phyloP scores from a whole-genome alignment of 2,329 filamentous ascomycete species.

The Aplosporella prunicola region DNA sequence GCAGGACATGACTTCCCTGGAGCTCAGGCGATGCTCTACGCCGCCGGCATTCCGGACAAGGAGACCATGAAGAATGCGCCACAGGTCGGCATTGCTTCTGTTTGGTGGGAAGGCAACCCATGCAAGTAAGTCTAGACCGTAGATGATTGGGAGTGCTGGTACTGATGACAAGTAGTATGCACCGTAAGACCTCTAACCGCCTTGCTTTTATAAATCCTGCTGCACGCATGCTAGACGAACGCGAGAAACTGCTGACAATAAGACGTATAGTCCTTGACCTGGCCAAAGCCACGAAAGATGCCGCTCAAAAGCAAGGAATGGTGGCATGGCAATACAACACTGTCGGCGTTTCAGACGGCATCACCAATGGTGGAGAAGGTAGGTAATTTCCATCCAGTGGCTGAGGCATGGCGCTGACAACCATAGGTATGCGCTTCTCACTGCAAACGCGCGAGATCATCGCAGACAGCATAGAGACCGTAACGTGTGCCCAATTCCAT shows the following conservation, averaged over 20 bases:
- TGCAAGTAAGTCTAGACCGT: slow-evolving; percentile 61
- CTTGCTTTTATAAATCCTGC: too few relatives aligned
- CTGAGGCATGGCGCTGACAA: slow-evolving; percentile 11
- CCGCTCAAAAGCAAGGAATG: slow-evolving; percentile 74
- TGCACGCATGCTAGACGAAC: too few relatives aligned
- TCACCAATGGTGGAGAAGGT: slow-evolving; percentile 93
- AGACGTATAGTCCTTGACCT: slow-evolving; percentile 62
- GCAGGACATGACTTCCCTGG: slow-evolving; percentile 83
- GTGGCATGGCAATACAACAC: slow-evolving; percentile 93
- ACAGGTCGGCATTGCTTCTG: slow-evolving; percentile 81
- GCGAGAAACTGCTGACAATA: neutral
- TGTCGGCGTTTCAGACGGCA: slow-evolving; percentile 79
- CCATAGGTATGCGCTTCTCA: slow-evolving; percentile 79
- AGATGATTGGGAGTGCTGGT: neutral
- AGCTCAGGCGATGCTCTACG: slow-evolving; percentile 90
- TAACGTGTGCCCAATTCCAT: slow-evolving; percentile 84
- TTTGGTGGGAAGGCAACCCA: slow-evolving; percentile 97
- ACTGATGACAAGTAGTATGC: slow-evolving; percentile 32
- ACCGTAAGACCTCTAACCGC: slow-evolving; percentile 38
- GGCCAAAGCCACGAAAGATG: slow-evolving; percentile 76
- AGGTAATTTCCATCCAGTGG: neutral
- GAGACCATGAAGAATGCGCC: slow-evolving; percentile 83
- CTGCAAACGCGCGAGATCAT: slow-evolving; percentile 87
- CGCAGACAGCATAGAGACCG: slow-evolving; percentile 86
- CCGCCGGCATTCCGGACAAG: slow-evolving; percentile 73